These are phyloP conservation scores for Penicillium sp. DNA, from an alignment of 2,329 filamentous ascomycete species.

Conservation along the genomic window DNA sequence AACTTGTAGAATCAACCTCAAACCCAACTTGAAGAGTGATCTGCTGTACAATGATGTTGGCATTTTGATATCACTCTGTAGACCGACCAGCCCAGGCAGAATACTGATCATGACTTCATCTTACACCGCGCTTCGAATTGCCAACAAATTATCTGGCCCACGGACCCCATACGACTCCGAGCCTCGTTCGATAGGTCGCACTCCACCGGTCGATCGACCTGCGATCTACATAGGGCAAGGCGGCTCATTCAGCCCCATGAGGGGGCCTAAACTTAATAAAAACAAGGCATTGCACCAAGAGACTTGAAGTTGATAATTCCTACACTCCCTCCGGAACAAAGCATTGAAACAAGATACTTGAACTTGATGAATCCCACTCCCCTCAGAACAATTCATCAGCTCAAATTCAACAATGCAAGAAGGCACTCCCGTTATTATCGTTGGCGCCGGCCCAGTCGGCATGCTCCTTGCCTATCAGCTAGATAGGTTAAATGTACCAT, in stretches of 20 bases:
- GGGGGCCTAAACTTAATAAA: neutral
- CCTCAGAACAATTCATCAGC: neutral
- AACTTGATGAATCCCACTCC: neutral
- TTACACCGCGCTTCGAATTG: no score
- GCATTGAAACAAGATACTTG: no score
- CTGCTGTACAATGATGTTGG: no score
- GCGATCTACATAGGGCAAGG: neutral
- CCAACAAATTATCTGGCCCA: no score
- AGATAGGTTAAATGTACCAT: conserved; percentile 52
- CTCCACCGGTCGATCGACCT: neutral
- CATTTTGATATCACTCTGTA: no score
- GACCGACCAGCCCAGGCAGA: no score
- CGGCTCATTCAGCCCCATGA: neutral
- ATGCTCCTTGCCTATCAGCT: conserved; percentile 55
- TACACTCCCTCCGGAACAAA: no score
- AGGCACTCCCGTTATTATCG: conserved; percentile 35
- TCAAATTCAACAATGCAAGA: neutral
- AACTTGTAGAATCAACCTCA: no score
- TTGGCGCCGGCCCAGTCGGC: conserved; percentile 57
- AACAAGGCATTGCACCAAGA: no score
- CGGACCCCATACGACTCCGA: neutral
- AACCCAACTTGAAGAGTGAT: no score
- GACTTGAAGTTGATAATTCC: no score
- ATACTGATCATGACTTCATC: neutral
- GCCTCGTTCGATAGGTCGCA: neutral